Base-by-base conservation (phyloP, 208 protist species). In the Trypanosoma scelopori region DNA sequence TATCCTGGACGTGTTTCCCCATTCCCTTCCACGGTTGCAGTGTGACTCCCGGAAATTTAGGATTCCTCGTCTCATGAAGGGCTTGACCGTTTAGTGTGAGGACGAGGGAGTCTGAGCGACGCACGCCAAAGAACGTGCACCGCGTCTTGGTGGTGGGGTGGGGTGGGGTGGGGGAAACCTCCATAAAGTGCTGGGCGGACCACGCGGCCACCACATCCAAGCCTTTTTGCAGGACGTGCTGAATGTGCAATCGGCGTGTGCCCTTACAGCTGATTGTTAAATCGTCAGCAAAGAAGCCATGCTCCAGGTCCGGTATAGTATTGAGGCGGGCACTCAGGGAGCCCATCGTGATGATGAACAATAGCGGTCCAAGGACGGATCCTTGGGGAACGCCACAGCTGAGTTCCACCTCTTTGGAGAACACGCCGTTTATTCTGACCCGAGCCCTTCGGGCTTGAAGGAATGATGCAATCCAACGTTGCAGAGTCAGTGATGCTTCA, bases 311-410 rank as follows among this genome's bases (percentile, higher is more conserved):
- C 30, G 30, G 43, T 18, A 75, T 37, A 6, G 28, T 13, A 4
- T 37, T 58, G 4, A 79, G 46, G 20, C 35, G 37, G 15, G 37
- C 32, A 56, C 68, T 75, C 23, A 71, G 64, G 7, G 74, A 65
- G 52, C 75, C 49, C 62, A 79, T 74, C 5, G 28, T 42, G 0
- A 75, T 70, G 48, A 74, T 79, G 43, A 74, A 79, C 58, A 75
- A 23, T 11, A 75, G 43, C 5, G 62, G 68, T 0, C 74, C 68
- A 16, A 74, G 30, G 9, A 75, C 68, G 4, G 74, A 71, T 11
- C 74, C 74, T 64, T 75, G 74, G n/a, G 68, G 68, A 23, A 71
- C 74, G 0, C 68, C 67, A 45, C 74, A 67, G 2, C 53, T 67
- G 37, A 71, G 51, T 12, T 0, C 6, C 13, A 61, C 23, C 2